Percentiles rank a stretch among this genome's conserved stretches.
phyloP scores from a whole-genome alignment of 768 basidiomycete genomes.

The Lentinula aciculospora region DNA sequence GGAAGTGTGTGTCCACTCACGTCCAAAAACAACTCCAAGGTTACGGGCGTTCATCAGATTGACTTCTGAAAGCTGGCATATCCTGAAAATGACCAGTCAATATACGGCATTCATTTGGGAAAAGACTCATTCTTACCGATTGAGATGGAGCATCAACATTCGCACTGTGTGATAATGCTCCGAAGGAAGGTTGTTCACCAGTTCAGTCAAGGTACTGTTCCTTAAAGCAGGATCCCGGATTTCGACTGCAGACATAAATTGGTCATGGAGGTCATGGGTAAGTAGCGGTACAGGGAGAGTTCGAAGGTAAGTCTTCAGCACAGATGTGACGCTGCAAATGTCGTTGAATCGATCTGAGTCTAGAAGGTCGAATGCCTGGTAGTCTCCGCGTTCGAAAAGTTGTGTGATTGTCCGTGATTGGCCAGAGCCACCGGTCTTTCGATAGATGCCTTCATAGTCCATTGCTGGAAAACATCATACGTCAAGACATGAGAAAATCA shows the following conservation, averaged over 20 bases:
- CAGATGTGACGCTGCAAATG: slow-evolving; percentile 93
- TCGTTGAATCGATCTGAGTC: slow-evolving; percentile 94
- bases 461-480: not conserved
- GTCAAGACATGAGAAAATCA: not conserved
- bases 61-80: slow-evolving; percentile 59
- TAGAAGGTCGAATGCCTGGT: slow-evolving; percentile 79
- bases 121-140: slow-evolving; percentile 49
- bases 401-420: slow-evolving; percentile 93
- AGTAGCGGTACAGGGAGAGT: slow-evolving; percentile 86
- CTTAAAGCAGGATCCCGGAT: slow-evolving; percentile 60
- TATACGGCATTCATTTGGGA: not conserved
- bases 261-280: slow-evolving; percentile 87
- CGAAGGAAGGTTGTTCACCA: slow-evolving; percentile 73
- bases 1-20: slow-evolving; percentile 45
- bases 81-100: slow-evolving; percentile 26
- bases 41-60: slow-evolving; percentile 97
- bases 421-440: slow-evolving; percentile 90
- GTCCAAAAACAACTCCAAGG: slow-evolving; percentile 96
- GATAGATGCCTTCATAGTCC: slow-evolving; percentile 91
- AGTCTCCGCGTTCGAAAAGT: slow-evolving; percentile 91
- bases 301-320: slow-evolving; percentile 95
- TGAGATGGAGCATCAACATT: slow-evolving; percentile 79
- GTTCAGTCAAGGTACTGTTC: slow-evolving; percentile 52
- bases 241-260: slow-evolving; percentile 74
- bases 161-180: slow-evolving; percentile 87